Base-by-base conservation (phyloP, 352 stramenopile genomes). In the Pythium biforme region DNA sequence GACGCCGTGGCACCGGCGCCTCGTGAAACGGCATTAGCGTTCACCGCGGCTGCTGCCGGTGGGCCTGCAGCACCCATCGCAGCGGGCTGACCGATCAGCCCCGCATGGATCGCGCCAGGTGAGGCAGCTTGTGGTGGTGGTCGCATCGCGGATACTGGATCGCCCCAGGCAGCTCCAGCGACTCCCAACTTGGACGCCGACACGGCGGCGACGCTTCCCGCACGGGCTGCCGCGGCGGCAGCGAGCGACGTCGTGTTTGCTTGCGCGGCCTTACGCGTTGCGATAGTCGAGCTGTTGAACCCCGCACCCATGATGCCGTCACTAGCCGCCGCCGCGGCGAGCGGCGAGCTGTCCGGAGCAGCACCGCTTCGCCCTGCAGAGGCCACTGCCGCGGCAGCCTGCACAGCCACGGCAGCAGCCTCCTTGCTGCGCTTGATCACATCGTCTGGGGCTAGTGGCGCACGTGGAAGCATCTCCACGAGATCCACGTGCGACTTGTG, bases 351-450 rank as follows among this genome's bases (percentile, higher is more conserved):
- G 19, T 86, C 80, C 14, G 47, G 53, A 0, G 45, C 46, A 0
- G 61, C 47, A 19, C 48, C 26, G 33, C 29, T 20, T 20, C 78
- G 75, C 6, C 75, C 70, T 46, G 77, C 75, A 0, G 81, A 87
- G 3, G 79, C 83, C 11, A 90, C 83, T 9, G 82, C 78, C 6
- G 85, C 75, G 17, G 76, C 85, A 25, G 81, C 82, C 69, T 95
- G 83, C 5, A 92, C 82, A 9, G 83, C 82, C 9, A 83, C 77
- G 4, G 87, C 82, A 12, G 86, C 83, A 0, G 83, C 79, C 59
- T 92, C 79, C 54, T 95, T 95, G 66, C 83, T 92, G 34, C 84
- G 82, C 54, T 93, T 92, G 60, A 95, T 95, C 27, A 95, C 86
- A 70, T 95, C 83, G 54, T 95, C 86, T 20, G 86, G 86, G 5